Evolutionary conservation across 176 grass and related monocot species (phyloP), one percentile per base, ranked within the genome.

Genomic region (Chloris gayana): DNA sequence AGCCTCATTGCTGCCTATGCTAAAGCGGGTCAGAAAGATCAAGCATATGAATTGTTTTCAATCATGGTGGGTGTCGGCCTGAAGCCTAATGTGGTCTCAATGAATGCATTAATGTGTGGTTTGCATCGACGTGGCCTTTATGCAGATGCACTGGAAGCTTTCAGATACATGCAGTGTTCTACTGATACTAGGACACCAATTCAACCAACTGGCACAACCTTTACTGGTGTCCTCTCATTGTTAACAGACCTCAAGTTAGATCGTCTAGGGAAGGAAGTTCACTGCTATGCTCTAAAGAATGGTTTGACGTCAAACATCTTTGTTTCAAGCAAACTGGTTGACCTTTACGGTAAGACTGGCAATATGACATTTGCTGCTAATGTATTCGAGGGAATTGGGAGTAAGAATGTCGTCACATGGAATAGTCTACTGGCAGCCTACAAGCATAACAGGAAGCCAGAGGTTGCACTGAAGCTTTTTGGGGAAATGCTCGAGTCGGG

Each of bases 391-490:
- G 80, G 76, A 88, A 90, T 77, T 12, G 72, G n/a, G 47, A 85
- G 85, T 60, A 93, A 93, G 88, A 93, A 83, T 83, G 50, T 76
- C 63, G 82, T 93, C 69, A 85, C 88, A 64, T 93, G 91, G 91
- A 93, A 90, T 35, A 83, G 88, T 80, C 27, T 90, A 45, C 11
- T 93, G 74, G 74, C 85, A 88, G 85, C 74, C 59, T 87, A 90
- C 74, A 93, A 85, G 57, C 57, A 83, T 81, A 90, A 88, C 46
- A 77, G 68, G 70, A 76, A 85, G 57, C 78, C 91, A 80, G 85
- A 90, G 88, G 49, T 75, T 88, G 85, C 85, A 76, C 70, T 90
- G 68, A 90, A 80, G 58, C 70, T 93, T 18, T 83, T 88, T 15
- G 15, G n/a, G 50, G 79, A 85, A 63, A 85, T 90, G 88, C 59